phyloP scores from a whole-genome alignment of 2,329 filamentous ascomycete species.

The Chalaropsis ovoidea region DNA sequence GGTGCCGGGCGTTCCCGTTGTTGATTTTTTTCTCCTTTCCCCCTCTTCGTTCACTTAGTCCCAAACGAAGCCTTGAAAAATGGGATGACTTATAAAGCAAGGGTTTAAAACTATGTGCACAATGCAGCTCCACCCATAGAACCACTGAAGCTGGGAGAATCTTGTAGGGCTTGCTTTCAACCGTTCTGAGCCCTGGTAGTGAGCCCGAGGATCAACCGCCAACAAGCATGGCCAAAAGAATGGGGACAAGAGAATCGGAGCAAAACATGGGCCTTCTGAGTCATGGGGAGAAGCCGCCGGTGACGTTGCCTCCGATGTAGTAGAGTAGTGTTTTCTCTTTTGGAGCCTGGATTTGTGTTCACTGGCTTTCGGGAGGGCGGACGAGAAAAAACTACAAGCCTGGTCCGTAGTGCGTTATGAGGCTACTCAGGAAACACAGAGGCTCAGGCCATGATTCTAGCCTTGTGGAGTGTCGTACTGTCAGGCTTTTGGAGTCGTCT shows the following conservation, averaged over 20 bases:
- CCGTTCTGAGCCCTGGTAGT: background rate
- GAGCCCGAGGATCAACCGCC: background rate
- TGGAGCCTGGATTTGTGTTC: background rate
- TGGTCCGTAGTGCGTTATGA: background rate
- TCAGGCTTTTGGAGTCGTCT: slow-evolving; percentile 3
- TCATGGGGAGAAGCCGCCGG: background rate
- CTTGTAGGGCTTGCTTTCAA: background rate
- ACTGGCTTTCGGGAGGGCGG: background rate
- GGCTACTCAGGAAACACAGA: background rate
- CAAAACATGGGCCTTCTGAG: background rate
- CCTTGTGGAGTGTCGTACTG: background rate
- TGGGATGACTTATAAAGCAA: background rate
- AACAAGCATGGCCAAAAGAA: background rate
- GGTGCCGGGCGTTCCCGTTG: too few species aligned
- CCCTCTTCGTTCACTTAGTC: too few species aligned
- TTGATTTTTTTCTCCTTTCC: too few species aligned
- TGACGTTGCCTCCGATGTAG: background rate
- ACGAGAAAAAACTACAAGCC: background rate
- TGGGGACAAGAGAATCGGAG: background rate
- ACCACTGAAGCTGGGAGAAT: background rate
- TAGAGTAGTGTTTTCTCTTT: background rate
- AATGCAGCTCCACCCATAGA: background rate
- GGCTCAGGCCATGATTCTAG: background rate
- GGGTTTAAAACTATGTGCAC: background rate
- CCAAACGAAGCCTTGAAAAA: background rate